These are phyloP conservation scores for Coprinopsis sp. DNA, from an alignment of 768 basidiomycete species.

Conservation along the genomic window DNA sequence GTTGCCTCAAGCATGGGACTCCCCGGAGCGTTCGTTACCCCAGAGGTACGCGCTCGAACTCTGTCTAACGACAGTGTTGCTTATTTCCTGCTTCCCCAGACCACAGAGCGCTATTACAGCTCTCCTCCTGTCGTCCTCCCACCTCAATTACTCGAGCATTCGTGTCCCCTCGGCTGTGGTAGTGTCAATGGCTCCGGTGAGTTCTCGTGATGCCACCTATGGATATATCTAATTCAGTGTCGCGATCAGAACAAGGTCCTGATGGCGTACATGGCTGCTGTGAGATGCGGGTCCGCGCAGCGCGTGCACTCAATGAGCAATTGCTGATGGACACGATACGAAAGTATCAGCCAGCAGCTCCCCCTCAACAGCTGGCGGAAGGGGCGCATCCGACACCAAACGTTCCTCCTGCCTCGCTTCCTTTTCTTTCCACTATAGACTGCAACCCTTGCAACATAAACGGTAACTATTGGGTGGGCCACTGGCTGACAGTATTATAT, in stretches of 20 bases:
- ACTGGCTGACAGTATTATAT: neutral
- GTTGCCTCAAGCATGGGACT: constrained; percentile 46
- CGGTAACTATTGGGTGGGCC: neutral
- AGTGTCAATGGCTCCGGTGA: too few relatives aligned
- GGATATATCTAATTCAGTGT: too few relatives aligned
- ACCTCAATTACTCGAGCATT: neutral
- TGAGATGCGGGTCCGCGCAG: too few relatives aligned
- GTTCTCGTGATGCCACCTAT: too few relatives aligned
- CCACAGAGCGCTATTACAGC: neutral
- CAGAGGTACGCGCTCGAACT: constrained; percentile 35
- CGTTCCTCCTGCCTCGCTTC: neutral
- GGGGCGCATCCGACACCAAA: too few relatives aligned
- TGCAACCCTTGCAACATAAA: neutral
- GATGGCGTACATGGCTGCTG: too few relatives aligned
- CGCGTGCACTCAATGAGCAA: too few relatives aligned
- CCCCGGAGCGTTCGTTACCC: constrained; percentile 27
- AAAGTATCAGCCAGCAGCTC: too few relatives aligned
- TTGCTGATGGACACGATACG: too few relatives aligned
- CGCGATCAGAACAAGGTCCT: too few relatives aligned
- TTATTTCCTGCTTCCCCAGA: constrained; percentile 9
- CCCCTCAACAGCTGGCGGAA: too few relatives aligned
- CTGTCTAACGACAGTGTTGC: constrained; percentile 16
- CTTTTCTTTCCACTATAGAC: neutral
- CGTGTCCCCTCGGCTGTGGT: neutral
- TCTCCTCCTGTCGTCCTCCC: neutral